Base-by-base conservation (phyloP, 345 rosid genomes). In the Salix brachista region DNA sequence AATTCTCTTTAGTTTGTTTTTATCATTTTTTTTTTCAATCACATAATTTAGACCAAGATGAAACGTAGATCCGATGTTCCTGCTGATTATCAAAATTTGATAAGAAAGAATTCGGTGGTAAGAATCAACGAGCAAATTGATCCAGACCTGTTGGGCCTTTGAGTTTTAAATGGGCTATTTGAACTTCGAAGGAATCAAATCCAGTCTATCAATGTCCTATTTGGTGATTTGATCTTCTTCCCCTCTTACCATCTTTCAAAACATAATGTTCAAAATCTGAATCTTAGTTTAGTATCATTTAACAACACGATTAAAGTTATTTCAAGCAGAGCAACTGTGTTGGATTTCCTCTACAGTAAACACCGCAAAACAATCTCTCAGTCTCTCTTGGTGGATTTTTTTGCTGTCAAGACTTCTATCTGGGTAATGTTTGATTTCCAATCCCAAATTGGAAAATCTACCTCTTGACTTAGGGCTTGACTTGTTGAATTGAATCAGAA, bases 371-470 rank as follows among this genome's bases (percentile, higher is more conserved):
- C 42, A 37, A 2, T 16, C 11, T 36, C n/a, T 28, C 0, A 32
- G 2, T 21, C 41, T 4, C 58, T 28, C 5, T 26, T 70, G 26
- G 60, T 54, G 50, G 11, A 0, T 18, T 41, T 73, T 21, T 11
- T 28, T 0, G 13, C 34, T 48, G 14, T 28, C 52, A 46, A 46
- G 18, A 46, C 14, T 14, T 46, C 52, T 13, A 14, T 46, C 77
- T 78, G 81, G 84, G 81, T 74, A 46, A 8, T 78, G 79, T 16
- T 73, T 60, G 6, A 79, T 2, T 82, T 65, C 21, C 42, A 34
- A 7, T 68, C 67, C 23, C 65, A 69, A 64, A 14, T 70, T 73
- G 36, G 67, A 26, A 69, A 67, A 52, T 74, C 65, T 56, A 11
- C 19, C 44, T 17, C 34, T 41, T 82, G 48, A 52, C 42, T 52